phyloP scores from a whole-genome alignment of 495 filamentous ascomycete species.

The Corynascus novoguineensis region DNA sequence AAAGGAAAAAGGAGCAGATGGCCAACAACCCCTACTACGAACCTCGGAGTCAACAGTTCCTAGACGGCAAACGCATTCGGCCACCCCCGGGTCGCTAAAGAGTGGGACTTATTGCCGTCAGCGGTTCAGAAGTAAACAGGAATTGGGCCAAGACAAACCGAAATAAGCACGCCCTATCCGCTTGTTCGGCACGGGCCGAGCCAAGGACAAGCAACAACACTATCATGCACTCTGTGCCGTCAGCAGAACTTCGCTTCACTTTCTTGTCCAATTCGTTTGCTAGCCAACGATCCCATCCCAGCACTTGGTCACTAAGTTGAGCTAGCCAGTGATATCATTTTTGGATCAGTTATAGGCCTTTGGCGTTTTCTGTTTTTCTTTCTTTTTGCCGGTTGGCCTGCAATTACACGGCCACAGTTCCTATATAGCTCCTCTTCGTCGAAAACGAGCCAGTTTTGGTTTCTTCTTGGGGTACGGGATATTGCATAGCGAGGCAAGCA shows the following conservation, averaged over 20 bases:
- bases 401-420: neutral
- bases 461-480: neutral
- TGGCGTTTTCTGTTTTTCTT: neutral
- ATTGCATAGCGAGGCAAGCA: constrained; percentile 13
- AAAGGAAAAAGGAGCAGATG: constrained; percentile 35
- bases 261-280: constrained; percentile 7
- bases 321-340: neutral
- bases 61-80: constrained; percentile 40
- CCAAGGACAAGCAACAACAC: neutral
- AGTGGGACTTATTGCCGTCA: neutral
- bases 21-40: constrained; percentile 42
- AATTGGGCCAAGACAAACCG: too few species aligned
- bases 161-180: too few species aligned
- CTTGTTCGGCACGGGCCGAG: constrained; percentile 13
- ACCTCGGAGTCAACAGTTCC: constrained; percentile 35
- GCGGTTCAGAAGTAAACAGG: too few species aligned
- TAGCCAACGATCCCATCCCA: constrained; percentile 3
- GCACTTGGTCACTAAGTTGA: neutral
- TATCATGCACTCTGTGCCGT: constrained; percentile 8
- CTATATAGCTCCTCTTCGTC: neutral
- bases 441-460: neutral
- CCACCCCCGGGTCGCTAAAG: constrained; percentile 12
- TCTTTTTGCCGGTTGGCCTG: neutral
- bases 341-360: neutral
- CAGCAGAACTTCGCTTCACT: constrained; percentile 1